A percentile compares a stretch with the other conserved stretches of the same genome.
phyloP scores from a whole-genome alignment of 129 eudicot genomes.

The Oenanthe sinensis region DNA sequence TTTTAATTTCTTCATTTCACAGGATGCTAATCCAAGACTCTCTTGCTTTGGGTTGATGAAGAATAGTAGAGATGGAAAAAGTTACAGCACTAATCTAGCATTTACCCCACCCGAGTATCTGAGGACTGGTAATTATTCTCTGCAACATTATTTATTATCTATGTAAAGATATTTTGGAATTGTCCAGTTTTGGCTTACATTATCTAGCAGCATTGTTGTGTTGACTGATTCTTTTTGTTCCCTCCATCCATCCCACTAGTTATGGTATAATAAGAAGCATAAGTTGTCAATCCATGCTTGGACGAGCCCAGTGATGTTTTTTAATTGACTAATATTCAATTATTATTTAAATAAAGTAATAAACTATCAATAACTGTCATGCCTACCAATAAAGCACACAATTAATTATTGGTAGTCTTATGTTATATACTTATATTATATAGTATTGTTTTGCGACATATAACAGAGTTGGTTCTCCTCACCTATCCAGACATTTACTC shows the following conservation, averaged over 20 bases:
- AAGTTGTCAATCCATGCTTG: neutral
- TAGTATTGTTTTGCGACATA: neutral
- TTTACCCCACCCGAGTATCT: constrained; percentile 96
- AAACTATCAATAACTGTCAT: neutral
- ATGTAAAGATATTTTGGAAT: neutral
- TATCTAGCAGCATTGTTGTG: neutral
- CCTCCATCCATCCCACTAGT: neutral
- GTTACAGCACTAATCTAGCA: constrained; percentile 94
- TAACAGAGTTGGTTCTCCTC: neutral
- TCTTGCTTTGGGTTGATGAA: constrained; percentile 96
- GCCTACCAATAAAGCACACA: neutral
- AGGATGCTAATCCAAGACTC: constrained; percentile 84
- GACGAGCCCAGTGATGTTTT: too few relatives aligned
- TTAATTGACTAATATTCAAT: neutral
- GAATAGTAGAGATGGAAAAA: constrained; percentile 90
- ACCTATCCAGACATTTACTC: neutral
- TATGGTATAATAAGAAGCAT: neutral
- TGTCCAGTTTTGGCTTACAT: neutral
- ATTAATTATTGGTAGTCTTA: neutral
- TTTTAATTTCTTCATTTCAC: constrained; percentile 14
- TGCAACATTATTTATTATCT: neutral
- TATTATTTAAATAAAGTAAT: neutral
- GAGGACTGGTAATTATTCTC: constrained; percentile 51
- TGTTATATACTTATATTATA: neutral
- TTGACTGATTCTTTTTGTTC: neutral